A percentile compares a stretch with the other conserved stretches of the same genome.
phyloP scores from a whole-genome alignment of 2,329 filamentous ascomycete genomes.

The Penicillium italicum region DNA sequence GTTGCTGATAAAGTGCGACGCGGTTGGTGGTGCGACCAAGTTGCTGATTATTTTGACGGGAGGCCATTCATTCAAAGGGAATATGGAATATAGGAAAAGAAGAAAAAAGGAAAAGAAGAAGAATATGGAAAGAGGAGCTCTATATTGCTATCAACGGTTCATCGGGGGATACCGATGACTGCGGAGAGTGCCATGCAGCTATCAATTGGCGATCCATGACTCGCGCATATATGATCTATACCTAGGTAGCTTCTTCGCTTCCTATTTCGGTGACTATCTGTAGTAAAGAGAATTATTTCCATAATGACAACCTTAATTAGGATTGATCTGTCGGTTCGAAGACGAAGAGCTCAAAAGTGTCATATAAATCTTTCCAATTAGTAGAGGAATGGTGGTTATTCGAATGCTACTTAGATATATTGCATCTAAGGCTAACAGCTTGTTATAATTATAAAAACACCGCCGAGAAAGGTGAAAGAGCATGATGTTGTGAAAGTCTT shows the following conservation, averaged over 20 bases:
- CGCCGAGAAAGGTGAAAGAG: neutral
- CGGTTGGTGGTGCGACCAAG: slow-evolving; percentile 30
- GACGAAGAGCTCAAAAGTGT: neutral
- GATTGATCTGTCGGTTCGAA: neutral
- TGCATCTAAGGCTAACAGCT: neutral
- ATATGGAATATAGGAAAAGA: slow-evolving; percentile 3
- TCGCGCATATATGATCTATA: neutral
- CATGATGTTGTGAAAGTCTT: neutral
- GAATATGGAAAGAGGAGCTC: neutral
- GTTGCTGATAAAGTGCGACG: slow-evolving; percentile 35
- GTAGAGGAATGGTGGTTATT: neutral
- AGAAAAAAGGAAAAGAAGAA: neutral
- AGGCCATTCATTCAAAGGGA: slow-evolving; percentile 25
- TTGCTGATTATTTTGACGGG: slow-evolving; percentile 14
- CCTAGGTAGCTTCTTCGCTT: neutral
- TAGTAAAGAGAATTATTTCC: neutral
- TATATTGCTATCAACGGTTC: slow-evolving; percentile 20
- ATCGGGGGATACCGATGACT: slow-evolving; percentile 38
- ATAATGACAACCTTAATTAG: neutral
- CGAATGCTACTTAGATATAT: neutral
- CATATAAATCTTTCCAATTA: neutral
- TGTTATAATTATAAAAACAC: neutral
- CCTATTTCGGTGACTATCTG: neutral
- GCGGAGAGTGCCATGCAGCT: slow-evolving; percentile 27
- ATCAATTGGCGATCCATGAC: slow-evolving; percentile 4